Evolutionary conservation across 768 basidiomycete species (phyloP), one percentile per base, ranked within the genome.

Genomic region (Naematelia aurantialba): DNA sequence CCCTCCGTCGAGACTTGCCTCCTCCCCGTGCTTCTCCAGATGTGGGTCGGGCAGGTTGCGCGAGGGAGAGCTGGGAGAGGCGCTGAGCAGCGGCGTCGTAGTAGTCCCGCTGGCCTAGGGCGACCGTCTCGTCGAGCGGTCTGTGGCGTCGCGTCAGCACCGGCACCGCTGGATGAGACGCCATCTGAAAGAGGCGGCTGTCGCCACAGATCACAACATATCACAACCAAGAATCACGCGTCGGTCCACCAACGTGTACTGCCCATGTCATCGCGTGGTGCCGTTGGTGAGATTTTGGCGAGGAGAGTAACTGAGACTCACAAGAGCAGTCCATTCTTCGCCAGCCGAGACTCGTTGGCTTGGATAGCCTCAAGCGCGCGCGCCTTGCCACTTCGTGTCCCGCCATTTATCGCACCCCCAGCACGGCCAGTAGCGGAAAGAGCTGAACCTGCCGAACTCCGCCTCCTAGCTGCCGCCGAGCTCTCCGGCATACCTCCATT

Each of bases 71-170:
- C 5, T 56, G 21, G 11, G 68, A 54, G 12, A 73, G 27, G 5
- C 54, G 30, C 2, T 52, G 42, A 11, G 69, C 65, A 2, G 71
- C 66, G 3, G 55, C 55, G 30, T 63, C 63, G 45, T 68, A 65
- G 42, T 60, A 68, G 30, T 73, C 71, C 29, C 71, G 52, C 5
- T 66, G 34, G 25, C 57, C 61, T 13, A 72, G 60, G 17, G 63
- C 60, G 17, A 67, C 22, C 10, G 62, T 63, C 22, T 69, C 56
- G n/a, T 58, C 55, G 42, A 68, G 58, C 1, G 67, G 70, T 56
- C 70, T 72, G 27, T 27, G 31, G 29, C 0, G 13, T 45, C 13
- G 30, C 42, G 26, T 44, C 51, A 5, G 13, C 5, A n/a, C 26
- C 45, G 26, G 13, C 21, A 30, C 31, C 14, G n/a, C n/a, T n/a